Base-by-base conservation (phyloP, 176 grass and related monocot species). In the Zizania latifolia region DNA sequence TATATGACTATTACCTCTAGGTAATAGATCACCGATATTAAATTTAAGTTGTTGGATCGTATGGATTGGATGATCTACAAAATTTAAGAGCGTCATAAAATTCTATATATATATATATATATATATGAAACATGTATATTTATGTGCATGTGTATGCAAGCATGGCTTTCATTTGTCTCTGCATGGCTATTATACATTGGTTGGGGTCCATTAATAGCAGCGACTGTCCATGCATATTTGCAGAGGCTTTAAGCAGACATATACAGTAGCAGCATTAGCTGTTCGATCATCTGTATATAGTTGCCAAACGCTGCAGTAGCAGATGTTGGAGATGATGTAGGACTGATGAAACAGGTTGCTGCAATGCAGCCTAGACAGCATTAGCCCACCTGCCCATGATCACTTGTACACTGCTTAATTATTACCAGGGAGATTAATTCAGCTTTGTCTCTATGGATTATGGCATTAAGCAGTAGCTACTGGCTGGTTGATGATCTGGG, bases 161-260 rank as follows among this genome's bases (percentile, higher is more conserved):
- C 33, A 23, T 54, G 29, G 71, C 71, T 30, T 65, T 38, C 14
- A 10, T 24, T 24, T 79, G 77, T 60, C 53, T 14, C 32, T 36
- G 33, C 24, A 45, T 30, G 48, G 17, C 22, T 66, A n/a, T n/a
- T n/a, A n/a, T n/a, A 79, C 75, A 78, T 24, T 11, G 75, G n/a
- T n/a, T n/a, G 75, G 82, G 82, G 45, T 78, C 82, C 82, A 56
- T 78, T 53, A n/a, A n/a, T n/a, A n/a, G n/a, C n/a, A n/a, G n/a
- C n/a, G n/a, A n/a, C n/a, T n/a, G n/a, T n/a, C n/a, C 48, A 53
- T 22, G 19, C 8, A 22, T 53, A 22, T 53, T 22, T 53, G 48
- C n/a, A 22, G 48, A 10, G n/a, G 57, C 58, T n/a, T 15, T 23
- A 3, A n/a, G 48, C 15, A 4, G 46, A 58, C 21, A 27, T n/a